Evolutionary conservation across 306 rosid species (phyloP).

Genomic region (Boehmeria nivea): DNA sequence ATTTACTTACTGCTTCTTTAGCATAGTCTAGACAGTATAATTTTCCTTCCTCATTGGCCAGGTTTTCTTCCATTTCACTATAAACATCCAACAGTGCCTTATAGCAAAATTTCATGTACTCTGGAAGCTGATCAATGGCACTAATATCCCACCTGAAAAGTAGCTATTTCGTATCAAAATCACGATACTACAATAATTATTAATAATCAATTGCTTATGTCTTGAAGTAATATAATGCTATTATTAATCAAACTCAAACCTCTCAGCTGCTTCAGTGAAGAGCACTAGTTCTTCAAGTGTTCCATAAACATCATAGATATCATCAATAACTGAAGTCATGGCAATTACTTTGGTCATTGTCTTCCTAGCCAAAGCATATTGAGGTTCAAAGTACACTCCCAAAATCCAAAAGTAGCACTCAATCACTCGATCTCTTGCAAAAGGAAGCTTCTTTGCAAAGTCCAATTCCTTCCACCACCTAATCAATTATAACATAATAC

Average conservation of each 20-base stretch:
- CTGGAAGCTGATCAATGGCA: slow-evolving; percentile 2
- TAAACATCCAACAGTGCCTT: slow-evolving; percentile 16
- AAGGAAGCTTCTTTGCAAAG: slow-evolving; percentile 20
- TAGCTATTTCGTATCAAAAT: background rate
- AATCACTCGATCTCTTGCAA: slow-evolving; percentile 41
- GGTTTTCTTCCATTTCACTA: slow-evolving; percentile 18
- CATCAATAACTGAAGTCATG: slow-evolving; percentile 26
- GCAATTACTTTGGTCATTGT: slow-evolving; percentile 21
- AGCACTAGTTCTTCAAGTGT: slow-evolving; percentile 38
- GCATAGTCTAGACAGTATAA: slow-evolving; percentile 1
- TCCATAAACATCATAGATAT: slow-evolving; percentile 39
- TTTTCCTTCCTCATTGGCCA: slow-evolving; percentile 12
- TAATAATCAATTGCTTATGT: no score
- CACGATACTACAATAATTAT: no score
- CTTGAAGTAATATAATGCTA: no score
- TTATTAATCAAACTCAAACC: slow-evolving; percentile 17
- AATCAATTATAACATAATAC: background rate
- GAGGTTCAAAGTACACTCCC: slow-evolving; percentile 30
- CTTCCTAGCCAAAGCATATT: slow-evolving; percentile 22
- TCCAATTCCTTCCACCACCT: slow-evolving; percentile 60
- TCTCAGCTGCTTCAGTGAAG: slow-evolving; percentile 33
- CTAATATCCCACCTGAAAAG: slow-evolving; percentile 12
- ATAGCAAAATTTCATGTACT: slow-evolving; percentile 16
- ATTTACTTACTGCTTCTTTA: slow-evolving; percentile 18
- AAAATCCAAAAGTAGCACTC: slow-evolving; percentile 48